phyloP scores from a whole-genome alignment of 441 rosid species.

The Francoa sonchifolia region DNA sequence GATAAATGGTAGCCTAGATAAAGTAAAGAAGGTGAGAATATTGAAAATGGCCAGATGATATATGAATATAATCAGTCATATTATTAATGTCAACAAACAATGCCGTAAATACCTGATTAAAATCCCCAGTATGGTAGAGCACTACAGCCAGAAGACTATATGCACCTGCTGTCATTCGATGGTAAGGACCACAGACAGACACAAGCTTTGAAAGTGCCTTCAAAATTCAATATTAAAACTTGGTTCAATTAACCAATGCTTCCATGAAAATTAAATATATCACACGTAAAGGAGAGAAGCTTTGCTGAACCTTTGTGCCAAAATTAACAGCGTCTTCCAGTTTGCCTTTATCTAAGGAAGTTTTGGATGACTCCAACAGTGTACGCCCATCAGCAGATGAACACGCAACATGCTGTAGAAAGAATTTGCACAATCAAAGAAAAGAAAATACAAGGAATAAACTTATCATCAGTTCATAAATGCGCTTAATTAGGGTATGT shows the following conservation, averaged over 20 bases:
- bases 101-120: constrained; percentile 63
- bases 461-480: not conserved
- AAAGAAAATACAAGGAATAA: constrained; percentile 7
- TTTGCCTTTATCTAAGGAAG: constrained; percentile 77
- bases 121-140: constrained; percentile 77
- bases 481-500: constrained; percentile 6
- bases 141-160: constrained; percentile 79
- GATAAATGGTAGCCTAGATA: constrained; percentile 71
- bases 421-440: constrained; percentile 17
- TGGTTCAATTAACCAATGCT: constrained; percentile 9
- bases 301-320: constrained; percentile 53
- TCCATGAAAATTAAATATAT: constrained; percentile 4
- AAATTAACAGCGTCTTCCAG: constrained; percentile 73
- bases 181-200: constrained; percentile 73
- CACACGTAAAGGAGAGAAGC: constrained; percentile 5
- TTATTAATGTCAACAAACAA: no score
- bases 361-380: constrained; percentile 67
- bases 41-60: constrained; percentile 11
- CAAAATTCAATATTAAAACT: constrained; percentile 21
- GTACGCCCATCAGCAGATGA: constrained; percentile 83
- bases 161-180: constrained; percentile 85
- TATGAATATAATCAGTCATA: constrained; percentile 1
- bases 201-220: constrained; percentile 74
- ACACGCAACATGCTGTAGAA: constrained; percentile 60
- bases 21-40: constrained; percentile 22